phyloP scores from a whole-genome alignment of 2,329 filamentous ascomycete species.

The Dothistroma pini region DNA sequence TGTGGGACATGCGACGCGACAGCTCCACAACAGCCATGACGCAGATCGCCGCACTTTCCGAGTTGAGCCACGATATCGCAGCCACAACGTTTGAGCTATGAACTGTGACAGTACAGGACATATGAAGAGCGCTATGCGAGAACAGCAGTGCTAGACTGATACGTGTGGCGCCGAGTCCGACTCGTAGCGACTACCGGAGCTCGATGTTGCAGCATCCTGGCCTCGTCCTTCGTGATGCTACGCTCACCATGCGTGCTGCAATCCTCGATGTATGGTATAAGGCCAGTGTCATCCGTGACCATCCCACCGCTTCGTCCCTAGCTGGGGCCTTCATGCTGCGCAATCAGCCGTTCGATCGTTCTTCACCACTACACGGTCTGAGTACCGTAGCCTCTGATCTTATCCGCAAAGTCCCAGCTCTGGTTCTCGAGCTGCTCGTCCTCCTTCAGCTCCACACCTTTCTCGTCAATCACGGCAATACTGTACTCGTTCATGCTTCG shows the following conservation, averaged over 20 bases:
- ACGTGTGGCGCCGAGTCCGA: not conserved
- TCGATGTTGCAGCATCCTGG: not conserved
- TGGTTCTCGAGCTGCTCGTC: constrained; percentile 87
- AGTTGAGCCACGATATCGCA: not conserved
- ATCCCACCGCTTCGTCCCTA: not conserved
- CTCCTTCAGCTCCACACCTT: constrained; percentile 74
- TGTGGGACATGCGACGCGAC: constrained; percentile 1
- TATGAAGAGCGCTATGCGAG: not conserved
- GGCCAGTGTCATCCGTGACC: not conserved
- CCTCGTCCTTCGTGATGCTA: not conserved
- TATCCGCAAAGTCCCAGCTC: constrained; percentile 97
- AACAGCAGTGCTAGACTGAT: not conserved
- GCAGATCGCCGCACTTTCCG: not conserved
- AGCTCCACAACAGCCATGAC: constrained; percentile 1
- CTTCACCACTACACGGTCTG: constrained; percentile 48
- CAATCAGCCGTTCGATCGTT: not conserved
- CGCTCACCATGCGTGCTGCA: not conserved
- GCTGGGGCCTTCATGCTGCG: not conserved
- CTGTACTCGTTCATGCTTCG: constrained; percentile 89
- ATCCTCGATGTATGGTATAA: not conserved
- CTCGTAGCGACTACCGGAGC: not conserved
- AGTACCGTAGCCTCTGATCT: constrained; percentile 91
- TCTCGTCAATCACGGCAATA: constrained; percentile 82
- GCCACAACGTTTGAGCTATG: not conserved
- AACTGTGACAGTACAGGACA: not conserved